Evolutionary conservation across 2,329 filamentous ascomycete genomes (phyloP), one percentile per base, ranked within the genome.

Genomic region (Colletotrichum chrysophilum): DNA sequence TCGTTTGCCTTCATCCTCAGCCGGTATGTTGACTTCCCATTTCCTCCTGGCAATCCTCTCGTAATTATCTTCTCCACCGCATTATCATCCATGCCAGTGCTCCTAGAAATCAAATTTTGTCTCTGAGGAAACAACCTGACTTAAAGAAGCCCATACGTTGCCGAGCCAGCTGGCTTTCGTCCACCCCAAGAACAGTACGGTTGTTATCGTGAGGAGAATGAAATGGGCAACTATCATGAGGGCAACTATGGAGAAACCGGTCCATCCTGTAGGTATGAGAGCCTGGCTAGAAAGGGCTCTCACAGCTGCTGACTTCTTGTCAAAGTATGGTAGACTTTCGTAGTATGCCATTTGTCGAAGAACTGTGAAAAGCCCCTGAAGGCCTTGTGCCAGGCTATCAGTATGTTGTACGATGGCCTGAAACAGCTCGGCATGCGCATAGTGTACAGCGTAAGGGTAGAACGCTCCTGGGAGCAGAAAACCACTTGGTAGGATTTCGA

Each of bases 1-100:
- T 4, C 18, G 9, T 48, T 48, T 2, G 3, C 0, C 18, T n/a
- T 48, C 0, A 48, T n/a, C 5, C 5, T 48, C 18, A 48, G 18
- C 3, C 43, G 12, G 18, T 2, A 12, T 2, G 38, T 43, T 0
- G 1, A 5, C 38, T 4, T 43, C 0, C 3, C 38, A 0, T 43
- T 14, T 0, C 14, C 2, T 0, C 6, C 34, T 7, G 7, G 16
- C 0, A 14, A 10, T n/a, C 9, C 36, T 38, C 4, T 18, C 36
- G 18, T 2, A 5, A 48, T 48, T 18, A 34, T 30, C 3, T 8
- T 34, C 2, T 4, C 12, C 2, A 61, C 28, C 0, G 10, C 26
- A 6, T 30, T 0, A 9, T 61, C 56, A 21, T 30, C 2, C 4
- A 21, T 34, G 2, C n/a, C 6, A 2, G 56, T 61, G 7, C 26